These are phyloP conservation scores for Mitragyna speciosa DNA, from an alignment of 257 asterid species.

Conservation along the genomic window DNA sequence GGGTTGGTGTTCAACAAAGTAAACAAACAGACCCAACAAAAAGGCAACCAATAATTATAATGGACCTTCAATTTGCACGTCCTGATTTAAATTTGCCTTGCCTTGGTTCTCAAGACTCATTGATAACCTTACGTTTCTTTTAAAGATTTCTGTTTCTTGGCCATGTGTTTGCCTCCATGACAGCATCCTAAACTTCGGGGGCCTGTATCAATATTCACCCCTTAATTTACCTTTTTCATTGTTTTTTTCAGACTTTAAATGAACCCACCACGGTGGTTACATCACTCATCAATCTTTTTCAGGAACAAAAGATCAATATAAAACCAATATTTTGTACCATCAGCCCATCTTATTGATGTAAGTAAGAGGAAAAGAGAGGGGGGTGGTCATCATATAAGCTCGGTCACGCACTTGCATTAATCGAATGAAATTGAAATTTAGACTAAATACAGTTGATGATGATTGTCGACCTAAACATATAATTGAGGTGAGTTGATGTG, in stretches of 20 bases:
- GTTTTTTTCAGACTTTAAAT: too few species aligned
- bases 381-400: too few species aligned
- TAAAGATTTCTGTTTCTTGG: background rate
- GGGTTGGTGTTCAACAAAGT: background rate
- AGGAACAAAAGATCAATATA: too few species aligned
- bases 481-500: background rate
- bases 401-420: too few species aligned
- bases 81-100: background rate
- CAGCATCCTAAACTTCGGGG: constrained; percentile 6
- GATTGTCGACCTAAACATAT: background rate
- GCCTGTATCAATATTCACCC: background rate
- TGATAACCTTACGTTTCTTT: background rate
- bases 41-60: background rate
- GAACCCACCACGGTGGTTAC: too few species aligned
- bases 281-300: too few species aligned
- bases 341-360: too few species aligned
- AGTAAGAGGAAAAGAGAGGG: too few species aligned
- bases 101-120: constrained; percentile 19
- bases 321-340: too few species aligned
- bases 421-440: background rate
- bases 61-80: constrained; percentile 9
- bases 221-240: too few species aligned
- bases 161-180: background rate
- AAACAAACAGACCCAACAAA: background rate
- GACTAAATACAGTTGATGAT: background rate